Conservation (phyloP, 257 asterid species). For the Forsythia suspensa region DNA sequence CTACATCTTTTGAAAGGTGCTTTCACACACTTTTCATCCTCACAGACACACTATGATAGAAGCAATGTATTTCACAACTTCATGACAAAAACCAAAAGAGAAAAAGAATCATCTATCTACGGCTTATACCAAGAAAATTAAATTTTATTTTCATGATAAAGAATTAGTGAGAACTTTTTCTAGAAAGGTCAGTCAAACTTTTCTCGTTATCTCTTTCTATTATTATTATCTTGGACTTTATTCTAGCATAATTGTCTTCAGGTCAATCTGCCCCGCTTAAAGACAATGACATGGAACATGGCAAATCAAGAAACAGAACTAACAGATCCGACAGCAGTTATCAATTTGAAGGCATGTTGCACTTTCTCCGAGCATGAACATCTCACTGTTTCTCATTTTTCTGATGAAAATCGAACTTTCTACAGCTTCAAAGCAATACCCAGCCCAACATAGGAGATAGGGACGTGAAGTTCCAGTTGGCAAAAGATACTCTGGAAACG, state of each 20-base stretch:
- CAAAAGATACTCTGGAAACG: slow-evolving; percentile 58
- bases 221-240: neutral
- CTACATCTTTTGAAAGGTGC: neutral
- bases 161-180: too few relatives aligned
- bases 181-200: too few relatives aligned
- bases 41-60: too few relatives aligned
- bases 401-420: slow-evolving; percentile 11
- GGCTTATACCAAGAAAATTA: neutral
- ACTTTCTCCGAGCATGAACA: neutral
- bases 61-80: too few relatives aligned
- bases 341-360: slow-evolving; percentile 40
- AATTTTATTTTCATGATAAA: neutral
- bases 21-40: too few relatives aligned
- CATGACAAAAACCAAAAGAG: too few relatives aligned
- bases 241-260: slow-evolving; percentile 12
- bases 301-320: slow-evolving; percentile 33
- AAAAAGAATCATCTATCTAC: too few relatives aligned
- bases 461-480: slow-evolving; percentile 48
- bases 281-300: slow-evolving; percentile 49
- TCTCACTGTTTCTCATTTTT: slow-evolving; percentile 1
- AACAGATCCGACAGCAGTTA: slow-evolving; percentile 43
- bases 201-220: too few relatives aligned
- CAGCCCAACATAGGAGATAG: slow-evolving; percentile 33
- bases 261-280: slow-evolving; percentile 41
- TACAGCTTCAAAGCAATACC: slow-evolving; percentile 46